Evolutionary conservation across 2,329 filamentous ascomycete species (phyloP), one percentile per base, ranked within the genome.

Genomic region (Epichloe aotearoae): DNA sequence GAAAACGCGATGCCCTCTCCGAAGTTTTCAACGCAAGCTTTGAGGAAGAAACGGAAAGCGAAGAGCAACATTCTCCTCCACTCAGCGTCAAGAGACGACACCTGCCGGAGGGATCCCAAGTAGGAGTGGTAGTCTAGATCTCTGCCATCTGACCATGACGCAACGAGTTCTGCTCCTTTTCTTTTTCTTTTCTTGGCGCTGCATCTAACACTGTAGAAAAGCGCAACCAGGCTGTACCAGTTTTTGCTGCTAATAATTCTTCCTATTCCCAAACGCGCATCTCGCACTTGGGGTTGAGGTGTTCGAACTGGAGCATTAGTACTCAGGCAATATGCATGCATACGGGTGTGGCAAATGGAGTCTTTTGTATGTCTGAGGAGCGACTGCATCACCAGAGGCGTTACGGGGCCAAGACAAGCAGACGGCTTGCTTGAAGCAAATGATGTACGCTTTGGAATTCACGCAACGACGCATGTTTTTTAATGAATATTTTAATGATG

Each of bases 21-120:
- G 66, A 71, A 46, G 62, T 69, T 34, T 59, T 70, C 11, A 68
- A 69, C 53, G 64, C 61, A 49, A 71, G 69, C 54, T 70, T 71
- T 39, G 69, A 72, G 17, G 65, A 68, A 30, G 64, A 65, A 10
- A 58, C 61, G 0, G 62, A 64, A 11, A 60, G 62, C 30, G 66
- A 69, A 33, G 62, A 66, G 26, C 63, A 68, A 41, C 55, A 57
- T 17, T 53, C 59, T 17, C 34, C 59, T 19, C 34, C 38, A 4
- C 36, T 63, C 5, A 52, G 54, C 14, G 61, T 57, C 4, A 70
- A 70, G 61, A 66, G 62, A 50, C 59, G 61, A n/a, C 62, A 64
- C 46, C 49, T 68, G 4, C 57, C 53, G 3, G 61, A 66, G 46
- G 60, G 62, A 3, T 55, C 61, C 4, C 56, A 57, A 0, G 54